Evolutionary conservation across 768 basidiomycete species (phyloP), one percentile per base, ranked within the genome.

Genomic region (Pleurotus tuber-regium): DNA sequence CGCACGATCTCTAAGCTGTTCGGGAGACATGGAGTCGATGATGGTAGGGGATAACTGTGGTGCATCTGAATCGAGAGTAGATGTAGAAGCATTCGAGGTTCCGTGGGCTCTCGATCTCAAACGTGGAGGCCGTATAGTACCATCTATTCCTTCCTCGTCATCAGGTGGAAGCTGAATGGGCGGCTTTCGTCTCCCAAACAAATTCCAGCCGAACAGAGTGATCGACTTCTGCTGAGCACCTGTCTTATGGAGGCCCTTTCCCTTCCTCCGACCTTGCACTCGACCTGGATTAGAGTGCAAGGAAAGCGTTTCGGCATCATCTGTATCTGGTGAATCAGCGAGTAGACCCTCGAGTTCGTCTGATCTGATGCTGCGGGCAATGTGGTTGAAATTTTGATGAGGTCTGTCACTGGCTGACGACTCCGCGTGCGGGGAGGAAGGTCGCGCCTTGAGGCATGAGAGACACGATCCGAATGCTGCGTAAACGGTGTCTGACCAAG

Each of bases 61-160:
- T 2, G 87, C 86, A 54, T 89, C 87, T 0, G 83, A 82, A 64
- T 89, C 87, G 36, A 87, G 75, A 4, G 83, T 84, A 23, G 56
- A 65, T 18, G 57, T 25, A 41, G 59, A 60, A 28, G 65, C 57
- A 26, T 65, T 33, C 26, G 26, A 42, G 23, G 41, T 44, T 21
- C 51, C 33, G 21, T 19, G 21, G 21, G 33, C 40, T 40, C 47
- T 30, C 25, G 47, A 28, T n/a, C 24, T 7, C 25, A 40, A 24
- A 16, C 47, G 39, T 24, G 39, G 29, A 2, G 38, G 35, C 50
- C 38, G 42, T 28, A 48, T 66, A 63, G 19, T 41, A 1, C 61
- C 58, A 47, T 69, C 72, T n/a, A 23, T 41, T 1, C 61, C 58
- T 48, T 69, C 72, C 11, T 77, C 71, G 8, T 84, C 83, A 11